Base-by-base conservation (phyloP, 495 filamentous ascomycete genomes). In the Alectoria sarmentosa region DNA sequence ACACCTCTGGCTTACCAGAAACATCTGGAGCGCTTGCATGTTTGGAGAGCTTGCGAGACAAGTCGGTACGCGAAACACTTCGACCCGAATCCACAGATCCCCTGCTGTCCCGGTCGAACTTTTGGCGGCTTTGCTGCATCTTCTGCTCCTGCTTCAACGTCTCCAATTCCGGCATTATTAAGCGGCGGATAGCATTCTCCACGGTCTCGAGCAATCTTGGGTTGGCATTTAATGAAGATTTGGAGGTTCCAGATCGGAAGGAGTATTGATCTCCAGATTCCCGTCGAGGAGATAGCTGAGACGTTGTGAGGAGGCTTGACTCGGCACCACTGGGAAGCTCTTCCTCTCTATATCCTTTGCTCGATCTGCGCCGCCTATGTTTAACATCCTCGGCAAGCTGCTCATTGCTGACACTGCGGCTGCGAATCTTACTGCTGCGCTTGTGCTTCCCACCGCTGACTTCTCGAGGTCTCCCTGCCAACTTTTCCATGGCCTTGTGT, bases 181-280 rank as follows among this genome's bases (percentile, higher is more conserved):
- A 78, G 54, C 92, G 84, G 58, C 90, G 88, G 68, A 98, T 98
- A 28, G 94, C 91, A 77, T 97, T 93, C 75, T 98, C 93, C 11
- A 98, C 93, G 0, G 92, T 92, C 73, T 95, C 90, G 8, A 98
- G 83, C n/a, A 98, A 76, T 67, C 90, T 95, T 0, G 93, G 93
- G 72, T 98, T 97, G 21, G 67, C 64, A 76, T 95, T 97, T 75
- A 96, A 88, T 0, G 90, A 94, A 10, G 91, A 90, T 62, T 86
- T 90, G 32, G 91, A 94, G 21, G 86, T 85, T 37, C 86, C 84
- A 6, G 90, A 92, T 41, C 84, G 83, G 60, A 90, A 79, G 8
- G 91, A 92, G 69, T 90, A 84, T 64, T 88, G 82, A 70, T 92
- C 89, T 46, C 84, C 82, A 19, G 89, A 91, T 46, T 83, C 83